Evolutionary conservation across 192 early-diverging fungal genomes (phyloP), one percentile per base, ranked within the genome.

Genomic region (Chytriomyces confervae): DNA sequence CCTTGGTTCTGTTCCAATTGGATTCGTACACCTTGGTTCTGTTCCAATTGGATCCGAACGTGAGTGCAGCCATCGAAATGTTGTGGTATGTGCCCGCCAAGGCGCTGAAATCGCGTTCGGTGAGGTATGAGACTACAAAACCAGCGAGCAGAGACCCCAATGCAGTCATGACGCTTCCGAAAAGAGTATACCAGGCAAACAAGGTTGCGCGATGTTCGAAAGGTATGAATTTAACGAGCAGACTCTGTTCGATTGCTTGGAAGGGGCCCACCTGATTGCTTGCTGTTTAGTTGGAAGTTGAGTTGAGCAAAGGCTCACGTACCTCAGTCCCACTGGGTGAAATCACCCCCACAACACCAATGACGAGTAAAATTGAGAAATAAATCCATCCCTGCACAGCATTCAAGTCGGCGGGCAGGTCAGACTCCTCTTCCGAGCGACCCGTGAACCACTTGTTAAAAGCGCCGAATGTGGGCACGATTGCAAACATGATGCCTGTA

Each of bases 281-380:
- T 36, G 36, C 36, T 36, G 36, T 2, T 36, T 36, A 3, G 47
- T 20, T n/a, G 49, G 4, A 36, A 36, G 36, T 36, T 36, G 36
- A 20, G 6, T 45, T n/a, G 29, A 20, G 46, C 18, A 1, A 47
- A 6, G 36, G 50, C 13, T 13, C 61, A 23, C 47, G 48, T 50
- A 36, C 48, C 20, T 61, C 66, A n/a, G 24, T 69, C 20, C 73
- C 65, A 50, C 61, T 61, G 10, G 75, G 66, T 7, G 11, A 45
- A 43, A 75, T 68, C 24, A 69, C 79, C 11, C 79, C 79, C 7
- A 80, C 24, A 16, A 61, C 62, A 16, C 79, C 79, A 10, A 69
- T 61, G 9, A 69, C 51, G 23, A 75, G 27, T 7, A 80, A n/a
- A 20, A 29, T 10, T 6, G 49, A 7, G 43, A 61, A 74, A 49